phyloP scores from a whole-genome alignment of 192 early-diverging fungal genomes.

The Thamnidium elegans region DNA sequence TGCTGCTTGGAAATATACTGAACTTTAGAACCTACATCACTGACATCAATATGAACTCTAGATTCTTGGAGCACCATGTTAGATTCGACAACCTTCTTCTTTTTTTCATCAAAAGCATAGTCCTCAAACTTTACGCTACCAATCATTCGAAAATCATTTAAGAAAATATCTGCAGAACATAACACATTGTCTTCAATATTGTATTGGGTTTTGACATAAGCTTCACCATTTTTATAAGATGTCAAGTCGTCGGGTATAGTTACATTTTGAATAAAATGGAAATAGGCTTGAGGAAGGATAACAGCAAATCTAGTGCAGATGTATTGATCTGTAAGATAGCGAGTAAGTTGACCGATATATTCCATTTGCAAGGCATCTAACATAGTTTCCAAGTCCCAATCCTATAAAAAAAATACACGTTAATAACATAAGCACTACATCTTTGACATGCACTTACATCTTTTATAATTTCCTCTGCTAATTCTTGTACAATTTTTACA shows the following conservation, averaged over 20 bases:
- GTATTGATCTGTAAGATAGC: conserved; percentile 47
- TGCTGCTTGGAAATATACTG: conserved; percentile 45
- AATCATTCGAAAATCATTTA: conserved; percentile 49
- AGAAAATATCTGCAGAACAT: conserved; percentile 61
- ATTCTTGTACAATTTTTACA: conserved; percentile 63
- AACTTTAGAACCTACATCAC: conserved; percentile 53
- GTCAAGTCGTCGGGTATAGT: conserved; percentile 56
- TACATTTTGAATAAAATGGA: conserved; percentile 74
- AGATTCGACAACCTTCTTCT: conserved; percentile 41
- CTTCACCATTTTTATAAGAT: conserved; percentile 46
- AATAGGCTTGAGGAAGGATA: conserved; percentile 51
- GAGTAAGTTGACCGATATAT: conserved; percentile 56
- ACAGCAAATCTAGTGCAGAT: conserved; percentile 51
- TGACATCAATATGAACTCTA: conserved; percentile 50
- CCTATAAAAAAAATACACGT: conserved; percentile 31
- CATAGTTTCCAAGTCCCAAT: conserved; percentile 62
- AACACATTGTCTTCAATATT: conserved; percentile 58
- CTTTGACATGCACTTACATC: conserved; percentile 42
- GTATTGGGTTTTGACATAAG: conserved; percentile 50
- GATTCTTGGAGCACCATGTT: conserved; percentile 51
- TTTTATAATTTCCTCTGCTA: conserved; percentile 54
- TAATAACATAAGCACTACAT: too few relatives aligned
- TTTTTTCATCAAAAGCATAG: conserved; percentile 46
- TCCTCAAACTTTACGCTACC: conserved; percentile 52
- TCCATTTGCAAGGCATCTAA: conserved; percentile 63